Evolutionary conservation across 768 basidiomycete genomes (phyloP).

Genomic region (Termitomyces titanicus): DNA sequence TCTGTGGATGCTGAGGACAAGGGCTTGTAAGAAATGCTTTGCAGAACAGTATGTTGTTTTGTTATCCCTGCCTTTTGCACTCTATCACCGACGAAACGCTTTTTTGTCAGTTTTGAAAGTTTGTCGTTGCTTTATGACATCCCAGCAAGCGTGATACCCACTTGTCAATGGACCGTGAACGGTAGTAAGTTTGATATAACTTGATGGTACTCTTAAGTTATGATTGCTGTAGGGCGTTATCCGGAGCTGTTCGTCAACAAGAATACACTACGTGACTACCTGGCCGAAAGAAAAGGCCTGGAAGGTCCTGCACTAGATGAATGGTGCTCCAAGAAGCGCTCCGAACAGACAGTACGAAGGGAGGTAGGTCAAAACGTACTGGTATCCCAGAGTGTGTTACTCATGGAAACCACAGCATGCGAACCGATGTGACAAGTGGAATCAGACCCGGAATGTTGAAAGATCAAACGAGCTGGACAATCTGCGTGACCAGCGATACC

Average conservation of each 20-base stretch:
- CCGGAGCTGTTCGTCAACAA: neutral
- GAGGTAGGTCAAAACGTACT: conserved; percentile 6
- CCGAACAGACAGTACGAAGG: neutral
- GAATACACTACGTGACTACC: neutral
- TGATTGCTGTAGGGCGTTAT: neutral
- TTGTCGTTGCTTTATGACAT: neutral
- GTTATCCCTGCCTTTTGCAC: neutral
- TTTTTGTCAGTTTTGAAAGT: neutral
- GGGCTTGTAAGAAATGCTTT: conserved; percentile 16
- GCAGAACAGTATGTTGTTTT: conserved; percentile 9
- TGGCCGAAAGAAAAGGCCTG: neutral
- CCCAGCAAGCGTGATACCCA: too few species aligned
- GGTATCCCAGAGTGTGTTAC: neutral
- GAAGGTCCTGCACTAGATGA: neutral
- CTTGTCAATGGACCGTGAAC: too few species aligned
- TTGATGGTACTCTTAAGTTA: neutral
- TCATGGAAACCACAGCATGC: conserved; percentile 10
- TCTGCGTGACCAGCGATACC: conserved; percentile 10
- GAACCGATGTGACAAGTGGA: conserved; percentile 10
- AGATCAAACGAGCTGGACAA: conserved; percentile 12
- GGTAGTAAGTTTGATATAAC: too few species aligned
- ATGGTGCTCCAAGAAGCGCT: conserved; percentile 5
- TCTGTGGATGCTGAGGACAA: conserved; percentile 12
- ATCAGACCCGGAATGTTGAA: conserved; percentile 3
- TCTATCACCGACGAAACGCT: neutral